phyloP scores from a whole-genome alignment of 192 early-diverging fungal species.

The Phlyctochytrium bullatum region DNA sequence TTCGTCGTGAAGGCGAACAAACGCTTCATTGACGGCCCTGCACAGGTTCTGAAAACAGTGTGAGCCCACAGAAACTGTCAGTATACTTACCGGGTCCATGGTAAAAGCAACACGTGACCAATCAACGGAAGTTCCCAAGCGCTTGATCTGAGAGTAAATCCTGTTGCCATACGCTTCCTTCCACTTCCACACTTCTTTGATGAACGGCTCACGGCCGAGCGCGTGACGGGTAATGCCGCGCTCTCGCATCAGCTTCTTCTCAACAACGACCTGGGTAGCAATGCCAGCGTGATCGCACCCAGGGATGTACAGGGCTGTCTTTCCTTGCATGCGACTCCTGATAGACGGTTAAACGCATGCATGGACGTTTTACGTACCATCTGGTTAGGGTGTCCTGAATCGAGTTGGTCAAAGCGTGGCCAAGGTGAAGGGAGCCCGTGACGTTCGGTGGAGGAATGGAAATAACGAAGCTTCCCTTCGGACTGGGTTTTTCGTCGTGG shows the following conservation, averaged over 20 bases:
- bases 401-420: constrained; percentile 89
- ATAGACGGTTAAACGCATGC: neutral
- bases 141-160: constrained; percentile 86
- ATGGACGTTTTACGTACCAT: constrained; percentile 56
- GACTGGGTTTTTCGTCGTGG: constrained; percentile 66
- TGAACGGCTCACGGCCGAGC: constrained; percentile 86
- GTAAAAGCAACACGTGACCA: constrained; percentile 93
- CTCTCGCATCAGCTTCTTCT: constrained; percentile 91
- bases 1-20: constrained; percentile 90
- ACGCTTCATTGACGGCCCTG: constrained; percentile 88
- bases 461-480: constrained; percentile 84
- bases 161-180: constrained; percentile 67
- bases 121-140: constrained; percentile 89
- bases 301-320: constrained; percentile 90
- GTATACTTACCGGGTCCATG: constrained; percentile 69
- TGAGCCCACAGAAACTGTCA: neutral
- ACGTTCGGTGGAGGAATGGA: constrained; percentile 99
- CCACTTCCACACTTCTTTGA: constrained; percentile 92
- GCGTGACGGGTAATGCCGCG: constrained; percentile 82
- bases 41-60: constrained; percentile 52
- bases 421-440: constrained; percentile 92
- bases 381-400: constrained; percentile 93
- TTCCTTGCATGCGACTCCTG: constrained; percentile 91
- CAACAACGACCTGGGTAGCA: constrained; percentile 95
- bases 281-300: constrained; percentile 98